These are phyloP conservation scores for Xerocomus minutiporus DNA, from an alignment of 1,284 basidiomycete species.

Conservation along the genomic window DNA sequence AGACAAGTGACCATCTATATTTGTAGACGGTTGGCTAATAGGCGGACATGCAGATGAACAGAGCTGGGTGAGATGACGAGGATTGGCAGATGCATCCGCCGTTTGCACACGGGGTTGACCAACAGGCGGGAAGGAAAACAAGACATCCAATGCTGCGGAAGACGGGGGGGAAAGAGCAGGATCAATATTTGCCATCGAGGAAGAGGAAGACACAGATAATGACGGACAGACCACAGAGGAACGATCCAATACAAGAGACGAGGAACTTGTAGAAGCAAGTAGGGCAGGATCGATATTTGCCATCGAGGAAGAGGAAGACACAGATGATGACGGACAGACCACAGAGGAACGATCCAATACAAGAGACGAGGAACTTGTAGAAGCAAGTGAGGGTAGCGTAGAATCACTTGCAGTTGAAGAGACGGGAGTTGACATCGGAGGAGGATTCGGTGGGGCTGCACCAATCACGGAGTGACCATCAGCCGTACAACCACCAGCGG, in stretches of 20 bases:
- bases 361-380: not conserved
- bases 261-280: not conserved
- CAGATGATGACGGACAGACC: not conserved
- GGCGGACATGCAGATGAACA: too few relatives aligned
- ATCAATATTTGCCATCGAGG: not conserved
- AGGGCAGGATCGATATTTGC: not conserved
- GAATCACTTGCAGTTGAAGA: too few relatives aligned
- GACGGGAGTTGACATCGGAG: too few relatives aligned
- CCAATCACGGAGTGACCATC: not conserved
- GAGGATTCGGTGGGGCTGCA: too few relatives aligned
- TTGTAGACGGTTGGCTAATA: not conserved
- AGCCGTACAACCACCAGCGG: not conserved
- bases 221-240: not conserved
- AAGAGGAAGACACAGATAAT: not conserved
- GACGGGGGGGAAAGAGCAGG: not conserved
- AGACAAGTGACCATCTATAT: too few relatives aligned
- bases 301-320: not conserved
- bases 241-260: not conserved
- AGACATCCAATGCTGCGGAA: too few relatives aligned
- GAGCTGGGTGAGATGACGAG: not conserved
- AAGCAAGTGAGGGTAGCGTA: too few relatives aligned
- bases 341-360: not conserved
- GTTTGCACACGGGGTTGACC: too few relatives aligned
- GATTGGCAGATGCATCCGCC: slow-evolving; percentile 4
- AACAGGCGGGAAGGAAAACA: too few relatives aligned